Evolutionary conservation across 805 yeast species (phyloP), one percentile per base, ranked within the genome.

Genomic region (Starmerella tilneyi): DNA sequence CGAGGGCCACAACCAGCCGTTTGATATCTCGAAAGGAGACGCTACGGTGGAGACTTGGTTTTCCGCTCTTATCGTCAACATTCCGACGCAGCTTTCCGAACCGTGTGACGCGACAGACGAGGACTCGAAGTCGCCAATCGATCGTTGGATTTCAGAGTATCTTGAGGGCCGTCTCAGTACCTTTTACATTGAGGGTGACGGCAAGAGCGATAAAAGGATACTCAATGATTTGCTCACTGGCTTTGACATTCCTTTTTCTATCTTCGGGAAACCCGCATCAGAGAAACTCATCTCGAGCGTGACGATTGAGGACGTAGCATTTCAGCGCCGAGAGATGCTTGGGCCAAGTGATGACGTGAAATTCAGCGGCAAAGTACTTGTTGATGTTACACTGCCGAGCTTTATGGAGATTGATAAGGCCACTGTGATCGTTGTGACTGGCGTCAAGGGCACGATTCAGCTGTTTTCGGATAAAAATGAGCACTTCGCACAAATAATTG

Each of bases 401-500:
- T 20, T 50, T 9, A 19, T 62, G 7, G 44, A 43, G 15, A 48
- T 62, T 23, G 53, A 55, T 26, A 26, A 46, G 13, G 42, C 45
- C 13, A 47, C 59, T n/a, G 48, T 46, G 4, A 33, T 71, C 1
- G 46, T 54, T 2, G 69, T 72, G 1, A 51, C 59, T 4, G 56
- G 61, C 13, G 60, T 73, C 1, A 64, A 65, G 45, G 79, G 79
- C 6, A 43, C 55, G 4, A 64, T 73, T 11, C 60, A 61, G 32
- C 56, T 76, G 29, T 64, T 54, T 41, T 70, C 71, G 48, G 53
- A 66, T 6, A 66, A 13, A 23, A 27, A 57, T 3, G 50, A 46
- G 13, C 64, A 63, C 44, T 75, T 76, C 56, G 70, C 73, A 5
- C 62, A 66, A n/a, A 56, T 75, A 12, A 9, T 46, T 11, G 63